Evolutionary conservation across 345 rosid genomes (phyloP).

Genomic region (Gossypium arboreum): DNA sequence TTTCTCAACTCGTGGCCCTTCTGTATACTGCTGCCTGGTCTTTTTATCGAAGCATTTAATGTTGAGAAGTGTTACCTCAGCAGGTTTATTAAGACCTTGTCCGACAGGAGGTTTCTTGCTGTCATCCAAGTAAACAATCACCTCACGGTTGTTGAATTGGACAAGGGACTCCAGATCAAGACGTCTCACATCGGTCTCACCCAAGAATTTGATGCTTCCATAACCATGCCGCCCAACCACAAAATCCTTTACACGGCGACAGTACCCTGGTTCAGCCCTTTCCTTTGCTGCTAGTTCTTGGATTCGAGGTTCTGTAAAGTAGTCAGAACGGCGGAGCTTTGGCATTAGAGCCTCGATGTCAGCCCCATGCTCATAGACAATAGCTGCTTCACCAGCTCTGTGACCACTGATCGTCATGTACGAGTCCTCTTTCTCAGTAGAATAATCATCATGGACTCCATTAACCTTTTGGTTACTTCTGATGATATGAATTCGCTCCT

Average conservation of each 20-base stretch:
- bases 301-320: conserved; percentile 86
- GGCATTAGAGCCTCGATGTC: conserved; percentile 94
- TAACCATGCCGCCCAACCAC: conserved; percentile 81
- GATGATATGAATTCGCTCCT: conserved; percentile 37
- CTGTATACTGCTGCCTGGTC: conserved; percentile 60
- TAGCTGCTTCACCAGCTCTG: conserved; percentile 80
- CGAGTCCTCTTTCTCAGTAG: conserved; percentile 44
- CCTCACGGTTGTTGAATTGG: conserved; percentile 85
- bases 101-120: conserved; percentile 87
- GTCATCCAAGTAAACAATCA: conserved; percentile 93
- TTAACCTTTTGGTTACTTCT: conserved; percentile 48
- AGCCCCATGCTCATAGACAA: conserved; percentile 73
- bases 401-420: conserved; percentile 54
- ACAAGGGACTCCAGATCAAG: conserved; percentile 78
- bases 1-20: conserved; percentile 64
- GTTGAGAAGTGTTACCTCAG: conserved; percentile 90
- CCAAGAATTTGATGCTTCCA: conserved; percentile 83
- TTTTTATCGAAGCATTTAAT: conserved; percentile 83
- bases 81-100: conserved; percentile 89
- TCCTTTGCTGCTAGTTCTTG: conserved; percentile 94
- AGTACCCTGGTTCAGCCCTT: conserved; percentile 71
- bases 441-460: conserved; percentile 45
- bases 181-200: conserved; percentile 78
- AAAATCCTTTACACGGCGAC: conserved; percentile 70
- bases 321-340: conserved; percentile 71